Base-by-base conservation (phyloP, 495 filamentous ascomycete genomes). In the Trypethelium eluteriae region DNA sequence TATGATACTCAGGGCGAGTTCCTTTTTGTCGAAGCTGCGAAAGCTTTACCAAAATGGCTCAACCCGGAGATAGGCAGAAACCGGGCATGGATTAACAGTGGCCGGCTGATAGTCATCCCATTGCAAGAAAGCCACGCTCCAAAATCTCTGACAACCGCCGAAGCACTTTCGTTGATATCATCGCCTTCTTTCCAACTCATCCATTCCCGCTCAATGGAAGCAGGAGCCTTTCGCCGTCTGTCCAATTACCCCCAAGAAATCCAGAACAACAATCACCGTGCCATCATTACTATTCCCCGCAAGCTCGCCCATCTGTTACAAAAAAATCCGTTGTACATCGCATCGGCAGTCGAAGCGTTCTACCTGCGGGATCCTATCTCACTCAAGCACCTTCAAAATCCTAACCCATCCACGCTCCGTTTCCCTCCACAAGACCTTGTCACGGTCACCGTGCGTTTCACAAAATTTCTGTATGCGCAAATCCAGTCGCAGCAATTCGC, bases 1-100 rank as follows among this genome's bases (percentile, higher is more conserved):
- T 84, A 81, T 68, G 94, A 98, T 75, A 86, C 85, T 35, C 95
- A 98, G 78, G 94, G 94, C 67, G 91, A 98, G 72, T 98, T 98
- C 71, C 83, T 98, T 41, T 85, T 98, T 61, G 88, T 96, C 71
- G 94, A 98, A 78, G 95, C 94, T 39, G 93, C 95, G 18, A 92
- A 89, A 59, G 86, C 86, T 14, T 79, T 97, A 1, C 94, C 95
- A 14, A 84, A 82, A 46, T 98, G 94, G 94, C 77, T 98, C 64
- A 96, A 89, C 70, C 95, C 95, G 0, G 94, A 97, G 67, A 86
- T 94, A 12, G 91, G 93, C 64, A 83, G 87, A 68, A 89, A 96
- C 75, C 81, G 94, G 62, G 90, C 79, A 10, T 80, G 78, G 78
- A 71, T 80, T 34, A 84, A 95, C 73, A 76, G 85, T 68, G 88